Conservation (phyloP, 176 grass and related monocot genomes). For the Puya raimondii region DNA sequence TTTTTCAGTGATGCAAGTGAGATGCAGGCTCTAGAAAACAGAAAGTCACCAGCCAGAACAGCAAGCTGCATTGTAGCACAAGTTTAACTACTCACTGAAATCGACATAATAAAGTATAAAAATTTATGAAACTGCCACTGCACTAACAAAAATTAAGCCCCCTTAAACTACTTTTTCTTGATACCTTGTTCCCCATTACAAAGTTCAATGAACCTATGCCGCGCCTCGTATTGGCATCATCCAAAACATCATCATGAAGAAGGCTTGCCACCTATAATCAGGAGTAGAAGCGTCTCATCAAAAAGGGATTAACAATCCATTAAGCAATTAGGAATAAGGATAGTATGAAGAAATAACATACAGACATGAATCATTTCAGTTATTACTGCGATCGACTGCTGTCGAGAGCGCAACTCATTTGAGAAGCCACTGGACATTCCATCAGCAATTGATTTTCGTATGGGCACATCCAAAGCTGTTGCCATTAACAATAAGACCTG, state of each 20-base stretch:
- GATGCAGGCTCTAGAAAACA: slow-evolving; percentile 91
- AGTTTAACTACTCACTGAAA: slow-evolving; percentile 2
- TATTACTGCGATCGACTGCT: slow-evolving; percentile 82
- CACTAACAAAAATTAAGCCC: too few relatives aligned
- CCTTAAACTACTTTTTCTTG: too few relatives aligned
- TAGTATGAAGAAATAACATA: background rate
- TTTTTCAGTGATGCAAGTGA: slow-evolving; percentile 88
- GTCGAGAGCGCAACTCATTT: slow-evolving; percentile 49
- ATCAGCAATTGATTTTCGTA: slow-evolving; percentile 17
- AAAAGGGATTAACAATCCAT: background rate
- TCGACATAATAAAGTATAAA: too few relatives aligned
- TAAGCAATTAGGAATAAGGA: slow-evolving; percentile 4
- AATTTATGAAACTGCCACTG: too few relatives aligned
- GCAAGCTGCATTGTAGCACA: slow-evolving; percentile 59
- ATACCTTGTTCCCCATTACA: slow-evolving; percentile 96
- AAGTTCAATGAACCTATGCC: slow-evolving; percentile 84
- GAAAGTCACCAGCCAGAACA: slow-evolving; percentile 90
- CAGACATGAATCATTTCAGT: slow-evolving; percentile 99
- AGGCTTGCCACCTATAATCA: slow-evolving; percentile 72
- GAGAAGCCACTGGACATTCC: slow-evolving; percentile 3
- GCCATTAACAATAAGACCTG: slow-evolving; percentile 94
- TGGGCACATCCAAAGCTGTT: slow-evolving; percentile 75
- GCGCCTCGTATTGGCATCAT: slow-evolving; percentile 95
- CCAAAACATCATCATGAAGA: slow-evolving; percentile 95
- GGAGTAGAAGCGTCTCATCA: background rate